phyloP scores from a whole-genome alignment of 352 stramenopile genomes.

The Pythium apleroticum region DNA sequence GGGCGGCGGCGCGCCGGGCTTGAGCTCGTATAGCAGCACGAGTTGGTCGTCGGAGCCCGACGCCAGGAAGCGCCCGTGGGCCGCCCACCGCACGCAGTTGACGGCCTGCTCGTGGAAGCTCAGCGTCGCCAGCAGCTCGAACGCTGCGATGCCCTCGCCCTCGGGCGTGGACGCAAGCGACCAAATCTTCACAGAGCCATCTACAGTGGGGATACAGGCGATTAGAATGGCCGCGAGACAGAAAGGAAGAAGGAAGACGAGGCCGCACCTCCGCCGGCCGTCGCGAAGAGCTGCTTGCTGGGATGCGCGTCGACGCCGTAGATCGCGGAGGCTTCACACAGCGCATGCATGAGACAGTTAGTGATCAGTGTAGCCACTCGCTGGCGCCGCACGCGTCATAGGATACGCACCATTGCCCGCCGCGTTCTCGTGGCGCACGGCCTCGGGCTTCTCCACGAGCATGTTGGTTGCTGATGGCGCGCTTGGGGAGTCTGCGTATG shows the following conservation, averaged over 20 bases:
- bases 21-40: slow-evolving; percentile 81
- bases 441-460: slow-evolving; percentile 80
- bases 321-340: slow-evolving; percentile 61
- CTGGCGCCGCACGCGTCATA: not conserved
- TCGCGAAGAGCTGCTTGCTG: slow-evolving; percentile 69
- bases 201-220: slow-evolving; percentile 22
- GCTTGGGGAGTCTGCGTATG: slow-evolving; percentile 12
- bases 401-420: slow-evolving; percentile 49
- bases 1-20: slow-evolving; percentile 54
- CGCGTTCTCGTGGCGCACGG: slow-evolving; percentile 74
- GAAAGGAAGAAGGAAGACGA: not conserved
- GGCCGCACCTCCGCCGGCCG: slow-evolving; percentile 60
- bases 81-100: slow-evolving; percentile 85
- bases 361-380: not conserved
- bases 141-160: slow-evolving; percentile 53
- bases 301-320: slow-evolving; percentile 85
- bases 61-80: slow-evolving; percentile 75
- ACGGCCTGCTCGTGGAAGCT: slow-evolving; percentile 83
- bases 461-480: slow-evolving; percentile 33
- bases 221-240: not conserved
- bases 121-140: slow-evolving; percentile 81
- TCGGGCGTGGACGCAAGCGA: slow-evolving; percentile 37
- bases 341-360: slow-evolving; percentile 7
- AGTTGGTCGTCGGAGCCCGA: slow-evolving; percentile 84
- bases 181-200: slow-evolving; percentile 87